These are phyloP conservation scores for Trametes cubensis DNA, from an alignment of 768 basidiomycete genomes.

Conservation along the genomic window DNA sequence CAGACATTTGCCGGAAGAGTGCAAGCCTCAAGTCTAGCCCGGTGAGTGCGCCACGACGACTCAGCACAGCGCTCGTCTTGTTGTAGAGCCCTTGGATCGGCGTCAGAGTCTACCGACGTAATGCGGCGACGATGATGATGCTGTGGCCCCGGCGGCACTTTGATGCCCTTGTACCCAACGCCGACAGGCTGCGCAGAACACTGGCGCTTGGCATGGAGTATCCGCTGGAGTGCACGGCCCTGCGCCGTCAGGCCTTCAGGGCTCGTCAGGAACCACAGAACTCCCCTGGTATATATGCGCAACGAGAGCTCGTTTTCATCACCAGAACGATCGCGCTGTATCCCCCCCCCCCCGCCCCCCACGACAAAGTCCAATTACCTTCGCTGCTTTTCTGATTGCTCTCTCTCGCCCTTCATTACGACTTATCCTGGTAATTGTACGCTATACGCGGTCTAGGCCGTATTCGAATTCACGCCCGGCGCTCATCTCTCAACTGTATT, in stretches of 20 bases:
- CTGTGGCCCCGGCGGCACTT: not conserved
- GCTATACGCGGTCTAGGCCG: not conserved
- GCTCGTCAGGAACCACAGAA: not conserved
- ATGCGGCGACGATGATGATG: not conserved
- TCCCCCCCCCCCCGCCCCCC: not conserved
- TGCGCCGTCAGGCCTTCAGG: not conserved
- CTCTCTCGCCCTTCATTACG: slow-evolving; percentile 11
- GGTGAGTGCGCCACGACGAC: slow-evolving; percentile 2
- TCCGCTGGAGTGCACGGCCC: slow-evolving; percentile 5
- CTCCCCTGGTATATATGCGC: slow-evolving; percentile 2
- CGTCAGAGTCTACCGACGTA: slow-evolving; percentile 18
- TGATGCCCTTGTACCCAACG: not conserved
- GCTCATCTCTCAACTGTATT: not conserved
- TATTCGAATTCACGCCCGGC: not conserved
- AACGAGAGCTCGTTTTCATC: not conserved
- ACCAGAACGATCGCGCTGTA: not conserved
- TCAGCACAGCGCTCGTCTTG: not conserved
- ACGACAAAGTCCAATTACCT: not conserved
- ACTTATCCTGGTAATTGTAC: not conserved
- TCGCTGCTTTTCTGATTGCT: not conserved
- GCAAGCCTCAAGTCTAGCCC: slow-evolving; percentile 4
- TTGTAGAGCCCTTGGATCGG: too few relatives aligned
- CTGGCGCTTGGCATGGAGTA: slow-evolving; percentile 5
- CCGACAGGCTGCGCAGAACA: not conserved
- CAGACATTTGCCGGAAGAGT: not conserved